Evolutionary conservation across 1,139 yeast species (phyloP).

Genomic region (Kurtzmaniella quercitrusa): DNA sequence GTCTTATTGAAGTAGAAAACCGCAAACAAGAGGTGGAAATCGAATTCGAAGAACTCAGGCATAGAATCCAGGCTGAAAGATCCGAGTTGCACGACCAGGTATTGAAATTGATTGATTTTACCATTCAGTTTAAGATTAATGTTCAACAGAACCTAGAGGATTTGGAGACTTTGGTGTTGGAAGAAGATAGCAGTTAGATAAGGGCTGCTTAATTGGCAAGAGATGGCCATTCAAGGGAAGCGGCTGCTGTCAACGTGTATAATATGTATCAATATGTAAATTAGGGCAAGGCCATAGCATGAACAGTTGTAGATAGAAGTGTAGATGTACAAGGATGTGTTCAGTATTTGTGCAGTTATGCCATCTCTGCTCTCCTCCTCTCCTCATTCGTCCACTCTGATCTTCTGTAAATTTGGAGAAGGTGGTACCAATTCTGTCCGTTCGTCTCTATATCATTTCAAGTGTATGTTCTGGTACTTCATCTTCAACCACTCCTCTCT

Average conservation of each 20-base stretch:
- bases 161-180: slow-evolving; percentile 1
- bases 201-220: not conserved
- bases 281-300: not conserved
- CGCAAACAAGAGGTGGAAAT: slow-evolving; percentile 51
- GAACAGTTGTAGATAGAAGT: not conserved
- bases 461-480: too few relatives aligned
- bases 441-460: too few relatives aligned
- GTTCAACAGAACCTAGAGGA: slow-evolving; percentile 41
- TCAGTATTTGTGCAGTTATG: too few relatives aligned
- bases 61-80: slow-evolving; percentile 44
- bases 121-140: slow-evolving; percentile 60
- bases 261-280: not conserved
- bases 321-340: not conserved
- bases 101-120: slow-evolving; percentile 52
- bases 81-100: slow-evolving; percentile 50
- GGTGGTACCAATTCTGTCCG: too few relatives aligned
- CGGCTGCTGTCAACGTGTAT: not conserved
- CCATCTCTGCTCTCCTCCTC: too few relatives aligned
- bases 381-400: too few relatives aligned
- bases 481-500: too few relatives aligned
- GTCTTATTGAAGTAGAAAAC: slow-evolving; percentile 52
- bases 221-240: not conserved
- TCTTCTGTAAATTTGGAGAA: too few relatives aligned
- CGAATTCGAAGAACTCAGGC: slow-evolving; percentile 50
- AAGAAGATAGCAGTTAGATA: slow-evolving; percentile 1